These are phyloP conservation scores for Dioszegia aurantiaca DNA, from an alignment of 768 basidiomycete genomes.

Conservation along the genomic window DNA sequence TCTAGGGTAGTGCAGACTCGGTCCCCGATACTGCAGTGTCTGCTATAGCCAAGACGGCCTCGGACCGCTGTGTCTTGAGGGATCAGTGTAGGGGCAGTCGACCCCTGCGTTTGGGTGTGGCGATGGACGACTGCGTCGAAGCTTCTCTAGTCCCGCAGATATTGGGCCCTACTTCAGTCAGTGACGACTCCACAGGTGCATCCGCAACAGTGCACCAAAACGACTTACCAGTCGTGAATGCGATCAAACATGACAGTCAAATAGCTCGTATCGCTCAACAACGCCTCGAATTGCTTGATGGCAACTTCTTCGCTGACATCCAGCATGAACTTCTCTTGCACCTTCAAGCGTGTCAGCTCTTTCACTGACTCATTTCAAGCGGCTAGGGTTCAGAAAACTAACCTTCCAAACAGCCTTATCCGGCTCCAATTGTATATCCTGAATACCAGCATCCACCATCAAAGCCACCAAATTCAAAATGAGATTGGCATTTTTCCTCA, in stretches of 20 bases:
- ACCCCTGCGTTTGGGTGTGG: too few relatives aligned
- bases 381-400: slow-evolving; percentile 10
- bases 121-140: too few relatives aligned
- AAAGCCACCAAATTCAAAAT: slow-evolving; percentile 93
- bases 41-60: too few relatives aligned
- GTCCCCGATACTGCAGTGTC: too few relatives aligned
- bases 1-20: too few relatives aligned
- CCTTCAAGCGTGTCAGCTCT: slow-evolving; percentile 57
- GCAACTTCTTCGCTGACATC: slow-evolving; percentile 95
- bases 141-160: slow-evolving; percentile 45
- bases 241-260: slow-evolving; percentile 88
- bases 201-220: neutral
- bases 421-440: slow-evolving; percentile 78
- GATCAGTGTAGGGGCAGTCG: too few relatives aligned
- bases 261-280: slow-evolving; percentile 92
- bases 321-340: slow-evolving; percentile 93
- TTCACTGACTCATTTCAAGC: neutral
- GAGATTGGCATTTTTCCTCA: slow-evolving; percentile 94
- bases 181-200: too few relatives aligned
- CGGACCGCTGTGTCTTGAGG: too few relatives aligned
- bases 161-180: slow-evolving; percentile 46
- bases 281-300: slow-evolving; percentile 89
- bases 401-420: slow-evolving; percentile 58
- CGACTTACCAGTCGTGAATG: slow-evolving; percentile 62
- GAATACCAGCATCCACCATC: slow-evolving; percentile 97